These are phyloP conservation scores for Cercospora beticola DNA, from an alignment of 2,329 filamentous ascomycete species.

Conservation along the genomic window DNA sequence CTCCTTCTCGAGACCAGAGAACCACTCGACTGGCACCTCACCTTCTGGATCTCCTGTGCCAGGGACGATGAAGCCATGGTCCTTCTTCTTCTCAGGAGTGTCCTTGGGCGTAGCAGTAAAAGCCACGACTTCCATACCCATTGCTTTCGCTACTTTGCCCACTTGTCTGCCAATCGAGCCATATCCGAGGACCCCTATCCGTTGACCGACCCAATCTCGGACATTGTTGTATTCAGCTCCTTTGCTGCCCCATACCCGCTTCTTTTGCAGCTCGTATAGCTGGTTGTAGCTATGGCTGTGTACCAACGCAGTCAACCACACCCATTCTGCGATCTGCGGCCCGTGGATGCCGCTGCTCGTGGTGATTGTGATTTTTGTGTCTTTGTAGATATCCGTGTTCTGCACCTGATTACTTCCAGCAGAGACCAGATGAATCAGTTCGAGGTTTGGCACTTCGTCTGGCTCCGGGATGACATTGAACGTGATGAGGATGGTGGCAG, in stretches of 20 bases:
- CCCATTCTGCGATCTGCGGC: slow-evolving; percentile 67
- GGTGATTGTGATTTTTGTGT: slow-evolving; percentile 54
- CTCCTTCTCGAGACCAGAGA: slow-evolving; percentile 54
- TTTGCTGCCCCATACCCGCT: slow-evolving; percentile 52
- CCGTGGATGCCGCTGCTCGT: slow-evolving; percentile 60
- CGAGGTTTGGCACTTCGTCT: slow-evolving; percentile 41
- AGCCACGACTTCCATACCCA: slow-evolving; percentile 70
- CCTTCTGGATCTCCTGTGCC: slow-evolving; percentile 64
- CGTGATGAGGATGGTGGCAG: slow-evolving; percentile 51
- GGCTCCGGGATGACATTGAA: slow-evolving; percentile 47
- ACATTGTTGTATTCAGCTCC: slow-evolving; percentile 33
- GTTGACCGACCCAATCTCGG: slow-evolving; percentile 58
- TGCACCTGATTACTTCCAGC: slow-evolving; percentile 58
- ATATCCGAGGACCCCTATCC: slow-evolving; percentile 62
- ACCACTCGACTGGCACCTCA: slow-evolving; percentile 57
- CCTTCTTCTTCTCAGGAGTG: slow-evolving; percentile 63
- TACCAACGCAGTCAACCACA: slow-evolving; percentile 61
- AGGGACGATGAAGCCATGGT: slow-evolving; percentile 66
- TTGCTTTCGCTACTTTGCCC: slow-evolving; percentile 37
- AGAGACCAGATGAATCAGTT: slow-evolving; percentile 58
- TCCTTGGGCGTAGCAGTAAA: slow-evolving; percentile 70
- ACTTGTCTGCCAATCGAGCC: slow-evolving; percentile 62
- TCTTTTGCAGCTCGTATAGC: slow-evolving; percentile 59
- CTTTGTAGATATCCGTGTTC: slow-evolving; percentile 54
- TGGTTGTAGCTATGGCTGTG: slow-evolving; percentile 55